These are phyloP conservation scores for Apiospora saccharicola DNA, from an alignment of 2,329 filamentous ascomycete species.

Conservation along the genomic window DNA sequence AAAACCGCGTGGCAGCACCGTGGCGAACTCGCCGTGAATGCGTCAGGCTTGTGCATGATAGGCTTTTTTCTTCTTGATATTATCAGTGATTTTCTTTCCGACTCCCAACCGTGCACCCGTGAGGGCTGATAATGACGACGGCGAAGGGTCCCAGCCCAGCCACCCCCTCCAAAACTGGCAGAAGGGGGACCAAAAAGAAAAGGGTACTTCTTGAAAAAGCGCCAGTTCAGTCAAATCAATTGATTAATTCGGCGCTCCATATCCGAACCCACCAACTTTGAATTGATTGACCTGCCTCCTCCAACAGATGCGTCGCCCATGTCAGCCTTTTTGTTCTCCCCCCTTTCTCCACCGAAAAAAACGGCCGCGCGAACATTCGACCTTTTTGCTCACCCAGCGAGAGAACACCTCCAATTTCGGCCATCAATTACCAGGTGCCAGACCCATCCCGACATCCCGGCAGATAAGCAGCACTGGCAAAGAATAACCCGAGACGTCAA, in stretches of 20 bases:
- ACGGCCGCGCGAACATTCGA: slow-evolving; percentile 14
- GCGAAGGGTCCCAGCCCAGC: slow-evolving; percentile 14
- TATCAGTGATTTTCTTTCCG: not conserved
- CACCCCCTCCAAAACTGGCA: slow-evolving; percentile 6
- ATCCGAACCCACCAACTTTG: slow-evolving; percentile 7
- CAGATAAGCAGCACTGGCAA: not conserved
- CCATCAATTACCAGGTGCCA: not conserved
- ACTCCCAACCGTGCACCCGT: not conserved
- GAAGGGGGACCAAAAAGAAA: not conserved
- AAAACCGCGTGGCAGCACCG: not conserved
- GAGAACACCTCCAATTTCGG: not conserved
- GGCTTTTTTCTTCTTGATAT: not conserved
- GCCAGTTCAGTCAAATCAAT: not conserved
- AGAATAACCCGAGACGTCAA: not conserved
- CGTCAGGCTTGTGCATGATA: not conserved
- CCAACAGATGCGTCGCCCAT: slow-evolving; percentile 4
- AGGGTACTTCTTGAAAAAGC: not conserved
- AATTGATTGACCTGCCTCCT: not conserved
- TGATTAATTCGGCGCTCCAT: slow-evolving; percentile 19
- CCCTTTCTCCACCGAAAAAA: slow-evolving; percentile 20
- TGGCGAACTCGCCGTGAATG: not conserved
- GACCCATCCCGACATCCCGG: not conserved
- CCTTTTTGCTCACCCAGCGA: not conserved
- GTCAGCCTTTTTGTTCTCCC: not conserved
- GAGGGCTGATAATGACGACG: not conserved